Conservation (phyloP, 2,329 filamentous ascomycete genomes). For the Plenodomus biglobosus region DNA sequence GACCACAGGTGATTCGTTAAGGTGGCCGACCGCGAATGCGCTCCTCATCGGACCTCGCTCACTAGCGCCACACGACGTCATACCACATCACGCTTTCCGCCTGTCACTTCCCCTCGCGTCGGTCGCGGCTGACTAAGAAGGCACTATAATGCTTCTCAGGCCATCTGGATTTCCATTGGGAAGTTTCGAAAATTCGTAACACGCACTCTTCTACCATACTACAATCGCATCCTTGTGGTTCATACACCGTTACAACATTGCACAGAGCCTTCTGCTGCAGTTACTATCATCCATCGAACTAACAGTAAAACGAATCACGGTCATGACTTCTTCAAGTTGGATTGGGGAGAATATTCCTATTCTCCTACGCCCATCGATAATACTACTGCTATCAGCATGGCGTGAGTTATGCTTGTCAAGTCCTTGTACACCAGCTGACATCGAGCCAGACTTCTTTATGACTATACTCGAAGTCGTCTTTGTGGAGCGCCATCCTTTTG, state of each 20-base stretch:
- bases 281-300: too few relatives aligned
- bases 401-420: slow-evolving; percentile 19
- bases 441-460: slow-evolving; percentile 35
- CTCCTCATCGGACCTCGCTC: too few relatives aligned
- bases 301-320: too few relatives aligned
- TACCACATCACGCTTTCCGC: neutral
- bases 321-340: slow-evolving; percentile 17
- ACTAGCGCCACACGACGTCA: neutral
- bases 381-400: slow-evolving; percentile 30
- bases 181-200: neutral
- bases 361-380: slow-evolving; percentile 32
- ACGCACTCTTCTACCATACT: neutral
- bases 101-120: neutral
- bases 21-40: too few relatives aligned
- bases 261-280: too few relatives aligned
- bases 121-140: neutral
- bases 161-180: neutral
- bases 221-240: too few relatives aligned
- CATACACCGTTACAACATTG: too few relatives aligned
- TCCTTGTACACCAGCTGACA: neutral
- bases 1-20: too few relatives aligned
- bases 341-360: slow-evolving; percentile 23
- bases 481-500: slow-evolving; percentile 27
- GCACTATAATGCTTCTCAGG: neutral
- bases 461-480: slow-evolving; percentile 37